phyloP scores from a whole-genome alignment of 352 stramenopile species.

The Phytophthora cactorum region DNA sequence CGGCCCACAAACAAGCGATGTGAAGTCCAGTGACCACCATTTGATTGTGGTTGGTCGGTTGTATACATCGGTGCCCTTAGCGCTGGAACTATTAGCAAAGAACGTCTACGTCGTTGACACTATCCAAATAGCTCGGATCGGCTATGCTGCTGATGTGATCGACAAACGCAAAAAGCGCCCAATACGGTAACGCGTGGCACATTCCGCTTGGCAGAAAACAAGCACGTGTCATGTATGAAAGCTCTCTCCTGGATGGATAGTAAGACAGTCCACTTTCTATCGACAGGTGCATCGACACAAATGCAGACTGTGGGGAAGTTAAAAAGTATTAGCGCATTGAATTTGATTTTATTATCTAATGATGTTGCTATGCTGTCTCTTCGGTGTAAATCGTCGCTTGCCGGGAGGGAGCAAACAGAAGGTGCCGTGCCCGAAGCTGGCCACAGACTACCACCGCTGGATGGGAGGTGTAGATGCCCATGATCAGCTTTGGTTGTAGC shows the following conservation, averaged over 20 bases:
- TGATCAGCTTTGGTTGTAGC: not conserved
- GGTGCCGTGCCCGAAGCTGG: not conserved
- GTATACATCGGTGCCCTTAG: not conserved
- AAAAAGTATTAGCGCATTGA: not conserved
- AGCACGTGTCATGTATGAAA: not conserved
- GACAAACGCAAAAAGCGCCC: not conserved
- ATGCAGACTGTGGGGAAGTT: not conserved
- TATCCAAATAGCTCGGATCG: not conserved
- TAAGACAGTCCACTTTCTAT: not conserved
- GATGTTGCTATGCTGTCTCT: not conserved
- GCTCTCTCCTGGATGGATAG: not conserved
- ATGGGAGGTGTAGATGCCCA: not conserved
- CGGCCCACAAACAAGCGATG: too few relatives aligned
- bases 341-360: not conserved
- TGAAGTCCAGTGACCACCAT: too few relatives aligned
- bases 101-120: not conserved
- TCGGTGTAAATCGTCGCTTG: not conserved
- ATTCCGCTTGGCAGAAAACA: not conserved
- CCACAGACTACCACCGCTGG: not conserved
- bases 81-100: not conserved
- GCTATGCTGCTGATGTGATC: not conserved
- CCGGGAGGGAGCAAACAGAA: not conserved
- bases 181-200: not conserved
- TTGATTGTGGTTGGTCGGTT: not conserved
- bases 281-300: not conserved